Percentiles rank a stretch among this genome's conserved stretches.
phyloP scores from a whole-genome alignment of 2,329 filamentous ascomycete species.

The Botrytis cinerea region DNA sequence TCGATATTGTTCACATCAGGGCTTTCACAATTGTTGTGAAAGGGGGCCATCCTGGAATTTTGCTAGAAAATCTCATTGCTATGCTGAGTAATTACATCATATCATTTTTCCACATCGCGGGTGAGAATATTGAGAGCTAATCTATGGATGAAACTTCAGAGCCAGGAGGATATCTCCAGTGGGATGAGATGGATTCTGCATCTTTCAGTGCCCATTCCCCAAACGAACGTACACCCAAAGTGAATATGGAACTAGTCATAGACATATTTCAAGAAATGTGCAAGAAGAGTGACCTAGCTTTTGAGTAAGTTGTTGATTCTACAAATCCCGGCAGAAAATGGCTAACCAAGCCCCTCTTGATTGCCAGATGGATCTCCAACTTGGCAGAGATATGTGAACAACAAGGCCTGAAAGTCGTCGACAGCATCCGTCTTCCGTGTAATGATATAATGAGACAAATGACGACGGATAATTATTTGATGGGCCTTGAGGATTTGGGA shows the following conservation, averaged over 20 bases:
- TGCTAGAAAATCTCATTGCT: background rate
- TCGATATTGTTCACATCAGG: background rate
- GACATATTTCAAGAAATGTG: background rate
- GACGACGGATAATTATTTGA: background rate
- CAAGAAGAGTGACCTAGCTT: background rate
- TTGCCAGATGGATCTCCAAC: background rate
- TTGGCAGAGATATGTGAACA: background rate
- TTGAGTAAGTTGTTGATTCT: background rate
- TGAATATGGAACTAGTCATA: background rate
- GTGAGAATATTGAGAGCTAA: background rate
- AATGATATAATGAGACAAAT: background rate
- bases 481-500: background rate
- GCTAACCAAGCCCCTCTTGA: background rate
- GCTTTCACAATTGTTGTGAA: background rate
- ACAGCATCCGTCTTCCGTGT: background rate
- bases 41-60: background rate
- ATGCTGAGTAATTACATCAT: background rate
- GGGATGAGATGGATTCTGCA: background rate
- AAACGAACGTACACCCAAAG: background rate
- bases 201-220: background rate
- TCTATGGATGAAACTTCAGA: background rate
- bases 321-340: no score
- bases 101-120: no score
- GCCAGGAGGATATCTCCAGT: background rate
- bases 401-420: background rate